Evolutionary conservation across 495 filamentous ascomycete genomes (phyloP), one percentile per base, ranked within the genome.

Genomic region (Penicillium antarcticum): DNA sequence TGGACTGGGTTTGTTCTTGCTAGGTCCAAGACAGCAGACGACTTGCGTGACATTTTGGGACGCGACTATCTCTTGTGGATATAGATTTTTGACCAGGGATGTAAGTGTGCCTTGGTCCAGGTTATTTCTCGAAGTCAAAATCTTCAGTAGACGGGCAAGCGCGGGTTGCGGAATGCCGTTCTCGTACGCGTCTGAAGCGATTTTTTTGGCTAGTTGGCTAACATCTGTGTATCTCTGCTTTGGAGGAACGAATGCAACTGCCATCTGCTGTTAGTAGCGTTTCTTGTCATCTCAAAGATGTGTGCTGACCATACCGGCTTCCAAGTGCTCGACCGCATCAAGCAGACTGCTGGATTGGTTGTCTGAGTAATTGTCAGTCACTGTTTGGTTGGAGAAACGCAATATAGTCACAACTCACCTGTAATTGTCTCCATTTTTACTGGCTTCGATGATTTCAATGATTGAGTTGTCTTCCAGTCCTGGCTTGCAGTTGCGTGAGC

Each of bases 11-110:
- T 95, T 96, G 52, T 79, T 77, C 60, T 83, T 82, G 58, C 88
- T 89, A 57, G 89, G 84, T 10, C 91, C 91, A 34, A 96, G 79
- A 46, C 79, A 83, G 43, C 86, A 86, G 17, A 95, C 78, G 18
- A 92, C 63, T 51, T 79, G 85, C 16, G 87, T 77, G 51, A 90
- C 77, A 41, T 83, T 53, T 33, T 83, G 76, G 35, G 82, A 79
- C 11, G 75, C 52, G 5, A 96, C 74, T 48, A 78, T 82, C 39
- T 76, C 73, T 23, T 78, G 72, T 1, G 91, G 89, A 66, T 91
- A 95, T 36, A 95, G 67, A 35, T 86, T 86, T 48, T 85, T 88
- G 66, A 91, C 65, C 24, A 96, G 63, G 31, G 72, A 79, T 1
- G 77, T 81, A 31, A 82, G 72, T 45, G 83, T 87, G 31, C 80